Evolutionary conservation across 192 early-diverging fungal genomes (phyloP), one percentile per base, ranked within the genome.

Genomic region (Linnemannia elongata): DNA sequence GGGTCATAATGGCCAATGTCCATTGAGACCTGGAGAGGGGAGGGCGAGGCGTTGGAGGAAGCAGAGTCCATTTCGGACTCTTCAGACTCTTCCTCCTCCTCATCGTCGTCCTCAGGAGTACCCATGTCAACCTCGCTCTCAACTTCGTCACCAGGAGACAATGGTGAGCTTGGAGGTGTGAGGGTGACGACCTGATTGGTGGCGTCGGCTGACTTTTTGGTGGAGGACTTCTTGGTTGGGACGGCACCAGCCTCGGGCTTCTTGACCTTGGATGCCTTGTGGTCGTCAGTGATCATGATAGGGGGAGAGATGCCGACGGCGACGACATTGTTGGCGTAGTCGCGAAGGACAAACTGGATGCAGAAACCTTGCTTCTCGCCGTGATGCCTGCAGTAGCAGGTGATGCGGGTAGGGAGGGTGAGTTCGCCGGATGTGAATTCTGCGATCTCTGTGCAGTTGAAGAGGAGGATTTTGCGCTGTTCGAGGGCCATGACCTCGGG

Each of bases 241-340:
- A 55, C 33, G 8, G 35, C 55, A 33, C 49, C 85, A 35, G 73
- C 82, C 76, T 78, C 90, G 82, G 73, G 85, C 78, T 80, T 93
- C 85, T 93, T 93, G 47, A 90, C 88, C 74, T 91, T 91, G 33
- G 95, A 93, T 18, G 95, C 96, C 89, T 99, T 99, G 92, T 99
- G 98, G 89, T 99, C 98, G 80, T 99, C 98, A 8, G 98, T 99
- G 85, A 99, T 98, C 94, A 98, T 94, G 72, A 99, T 98, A 13
- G 98, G 96, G 8, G 97, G 94, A 30, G 97, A 97, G 52, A 96
- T 88, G 33, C 96, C 96, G 15, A 91, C 92, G 15, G 97, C 97
- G 41, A 98, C 87, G 47, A 95, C 87, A 20, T 87, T 81, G 78
- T 92, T 91, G 72, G 88, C 87, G 69, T 91, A 78, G 84, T 99